These are phyloP conservation scores for Sporothrix brunneoviolacea DNA, from an alignment of 2,329 filamentous ascomycete species.

Conservation along the genomic window DNA sequence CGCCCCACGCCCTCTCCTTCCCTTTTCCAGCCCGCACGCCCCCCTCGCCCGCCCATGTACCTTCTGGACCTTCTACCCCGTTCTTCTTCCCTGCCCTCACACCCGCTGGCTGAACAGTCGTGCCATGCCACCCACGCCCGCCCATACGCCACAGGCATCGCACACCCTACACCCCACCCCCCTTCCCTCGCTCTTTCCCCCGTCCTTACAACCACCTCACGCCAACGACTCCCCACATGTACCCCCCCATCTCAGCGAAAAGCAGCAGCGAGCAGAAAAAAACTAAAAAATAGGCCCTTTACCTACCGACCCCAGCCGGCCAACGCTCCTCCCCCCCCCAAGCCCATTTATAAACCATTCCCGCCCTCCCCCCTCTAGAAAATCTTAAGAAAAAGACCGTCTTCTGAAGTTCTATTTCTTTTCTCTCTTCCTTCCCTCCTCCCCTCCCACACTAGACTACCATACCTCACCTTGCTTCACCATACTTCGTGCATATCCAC, in stretches of 20 bases:
- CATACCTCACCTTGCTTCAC: neutral
- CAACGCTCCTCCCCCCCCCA: neutral
- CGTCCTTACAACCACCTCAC: constrained; percentile 7
- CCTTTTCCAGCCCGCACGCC: neutral
- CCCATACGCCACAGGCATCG: neutral
- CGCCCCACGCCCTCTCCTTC: constrained; percentile 5
- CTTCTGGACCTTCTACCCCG: constrained; percentile 11
- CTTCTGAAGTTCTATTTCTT: constrained; percentile 4
- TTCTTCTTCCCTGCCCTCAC: constrained; percentile 1
- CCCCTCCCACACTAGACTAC: neutral
- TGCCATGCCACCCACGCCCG: constrained; percentile 9
- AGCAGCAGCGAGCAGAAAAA: constrained; percentile 8
- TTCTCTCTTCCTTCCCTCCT: neutral
- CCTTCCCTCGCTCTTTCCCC: constrained; percentile 8
- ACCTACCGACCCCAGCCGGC: constrained; percentile 18
- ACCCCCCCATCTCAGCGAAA: constrained; percentile 10
- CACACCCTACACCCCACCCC: constrained; percentile 8
- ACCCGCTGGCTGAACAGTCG: constrained; percentile 1
- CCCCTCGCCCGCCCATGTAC: neutral
- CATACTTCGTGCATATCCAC: neutral
- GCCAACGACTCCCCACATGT: constrained; percentile 17
- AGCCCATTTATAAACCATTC: constrained; percentile 19
- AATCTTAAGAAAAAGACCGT: constrained; percentile 3
- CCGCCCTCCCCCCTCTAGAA: constrained; percentile 13
- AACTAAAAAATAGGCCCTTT: constrained; percentile 9